Percentiles rank a stretch among this genome's conserved stretches.
phyloP scores from a whole-genome alignment of 2,329 filamentous ascomycete genomes.

The Coniochaeta sp. region DNA sequence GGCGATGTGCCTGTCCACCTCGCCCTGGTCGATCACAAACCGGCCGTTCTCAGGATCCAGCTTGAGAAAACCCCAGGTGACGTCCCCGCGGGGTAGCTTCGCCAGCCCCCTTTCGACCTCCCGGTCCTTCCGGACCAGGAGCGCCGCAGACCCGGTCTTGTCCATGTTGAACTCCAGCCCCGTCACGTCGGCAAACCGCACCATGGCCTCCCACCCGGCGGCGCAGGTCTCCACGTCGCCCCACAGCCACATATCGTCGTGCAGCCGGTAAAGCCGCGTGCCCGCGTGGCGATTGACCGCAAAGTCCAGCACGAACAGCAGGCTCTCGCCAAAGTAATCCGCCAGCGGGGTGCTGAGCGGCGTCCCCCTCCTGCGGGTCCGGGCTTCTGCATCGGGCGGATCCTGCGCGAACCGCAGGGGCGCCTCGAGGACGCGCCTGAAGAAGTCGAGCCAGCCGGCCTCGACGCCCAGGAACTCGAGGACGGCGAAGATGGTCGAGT shows the following conservation, averaged over 20 bases:
- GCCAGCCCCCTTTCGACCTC: conserved; percentile 8
- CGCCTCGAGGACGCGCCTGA: conserved; percentile 42
- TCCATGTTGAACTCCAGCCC: conserved; percentile 46
- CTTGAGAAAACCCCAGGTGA: conserved; percentile 48
- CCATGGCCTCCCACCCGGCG: conserved; percentile 52
- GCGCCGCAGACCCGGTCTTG: conserved; percentile 39
- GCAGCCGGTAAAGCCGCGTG: conserved; percentile 46
- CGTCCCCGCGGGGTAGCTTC: conserved; percentile 36
- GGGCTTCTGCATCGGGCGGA: conserved; percentile 29
- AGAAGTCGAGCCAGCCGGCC: conserved; percentile 44
- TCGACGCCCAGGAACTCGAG: conserved; percentile 48
- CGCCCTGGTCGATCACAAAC: conserved; percentile 51
- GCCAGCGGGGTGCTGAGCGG: conserved; percentile 49
- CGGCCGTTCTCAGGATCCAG: conserved; percentile 43
- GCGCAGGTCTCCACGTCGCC: conserved; percentile 33
- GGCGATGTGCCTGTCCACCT: conserved; percentile 51
- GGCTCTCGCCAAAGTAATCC: conserved; percentile 45
- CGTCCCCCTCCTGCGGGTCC: conserved; percentile 41
- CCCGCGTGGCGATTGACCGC: conserved; percentile 50
- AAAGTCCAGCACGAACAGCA: conserved; percentile 56
- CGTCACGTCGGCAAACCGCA: conserved; percentile 44
- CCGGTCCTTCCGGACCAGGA: conserved; percentile 22
- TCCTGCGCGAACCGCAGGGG: conserved; percentile 45
- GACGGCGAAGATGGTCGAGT: conserved; percentile 44
- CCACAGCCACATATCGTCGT: conserved; percentile 62